phyloP scores from a whole-genome alignment of 805 yeast species.

The Wickerhamiella azymoides region DNA sequence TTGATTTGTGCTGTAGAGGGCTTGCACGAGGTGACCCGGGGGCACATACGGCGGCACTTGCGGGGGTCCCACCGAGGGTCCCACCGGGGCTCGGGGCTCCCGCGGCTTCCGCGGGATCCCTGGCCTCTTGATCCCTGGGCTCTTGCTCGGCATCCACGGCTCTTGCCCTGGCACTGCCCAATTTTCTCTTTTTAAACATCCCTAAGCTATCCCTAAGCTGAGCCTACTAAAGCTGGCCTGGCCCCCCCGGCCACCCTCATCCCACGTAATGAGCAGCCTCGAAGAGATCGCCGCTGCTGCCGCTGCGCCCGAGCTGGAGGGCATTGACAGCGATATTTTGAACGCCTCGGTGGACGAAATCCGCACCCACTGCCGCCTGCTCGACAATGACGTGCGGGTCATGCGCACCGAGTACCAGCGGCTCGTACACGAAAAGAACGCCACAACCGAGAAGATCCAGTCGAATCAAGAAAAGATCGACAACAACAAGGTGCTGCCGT shows the following conservation, averaged over 20 bases:
- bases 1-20: neutral
- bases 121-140: neutral
- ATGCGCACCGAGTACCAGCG: slow-evolving; percentile 87
- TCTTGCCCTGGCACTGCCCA: neutral
- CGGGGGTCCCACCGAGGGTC: no score
- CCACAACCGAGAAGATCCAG: slow-evolving; percentile 84
- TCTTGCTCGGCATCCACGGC: neutral
- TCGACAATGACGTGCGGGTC: slow-evolving; percentile 91
- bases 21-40: no score
- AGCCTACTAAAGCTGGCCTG: no score
- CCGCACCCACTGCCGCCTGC: slow-evolving; percentile 66
- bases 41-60: no score
- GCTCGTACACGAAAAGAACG: slow-evolving; percentile 79
- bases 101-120: no score
- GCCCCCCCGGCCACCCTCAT: neutral
- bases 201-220: neutral
- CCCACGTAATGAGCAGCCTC: slow-evolving; percentile 7
- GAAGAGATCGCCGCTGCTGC: slow-evolving; percentile 10
- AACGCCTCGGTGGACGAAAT: slow-evolving; percentile 69
- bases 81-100: no score
- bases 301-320: slow-evolving; percentile 31
- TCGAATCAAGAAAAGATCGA: slow-evolving; percentile 93
- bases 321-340: slow-evolving; percentile 70
- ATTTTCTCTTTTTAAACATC: neutral
- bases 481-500: slow-evolving; percentile 90